Conservation (phyloP, 352 stramenopile species). For the Globisporangium lucens region DNA sequence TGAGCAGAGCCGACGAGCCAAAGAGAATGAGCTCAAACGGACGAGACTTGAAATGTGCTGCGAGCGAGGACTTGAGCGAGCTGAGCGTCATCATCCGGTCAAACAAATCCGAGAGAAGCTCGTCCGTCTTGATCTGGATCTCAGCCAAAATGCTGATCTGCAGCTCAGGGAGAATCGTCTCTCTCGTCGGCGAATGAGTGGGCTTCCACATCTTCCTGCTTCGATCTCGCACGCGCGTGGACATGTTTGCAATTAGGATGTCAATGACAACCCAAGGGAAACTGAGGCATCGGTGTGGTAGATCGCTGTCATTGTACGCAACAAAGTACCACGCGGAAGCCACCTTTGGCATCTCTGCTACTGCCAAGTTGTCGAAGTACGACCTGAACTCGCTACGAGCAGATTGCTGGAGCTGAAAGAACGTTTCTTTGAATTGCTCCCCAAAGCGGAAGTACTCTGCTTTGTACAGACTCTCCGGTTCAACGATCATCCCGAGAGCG, state of each 20-base stretch:
- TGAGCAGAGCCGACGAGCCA: slow-evolving; percentile 66
- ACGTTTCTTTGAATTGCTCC: slow-evolving; percentile 66
- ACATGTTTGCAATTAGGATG: slow-evolving; percentile 45
- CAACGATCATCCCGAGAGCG: slow-evolving; percentile 69
- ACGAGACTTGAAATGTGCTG: slow-evolving; percentile 34
- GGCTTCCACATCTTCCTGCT: slow-evolving; percentile 28
- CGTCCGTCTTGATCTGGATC: slow-evolving; percentile 41
- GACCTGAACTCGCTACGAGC: slow-evolving; percentile 51
- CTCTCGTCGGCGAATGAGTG: slow-evolving; percentile 21
- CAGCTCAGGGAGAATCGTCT: slow-evolving; percentile 44
- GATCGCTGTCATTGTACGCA: slow-evolving; percentile 45
- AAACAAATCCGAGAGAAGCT: slow-evolving; percentile 58
- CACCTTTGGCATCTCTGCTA: slow-evolving; percentile 31
- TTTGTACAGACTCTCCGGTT: slow-evolving; percentile 52
- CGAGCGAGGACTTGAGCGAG: slow-evolving; percentile 36
- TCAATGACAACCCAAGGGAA: slow-evolving; percentile 77
- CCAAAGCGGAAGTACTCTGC: slow-evolving; percentile 79
- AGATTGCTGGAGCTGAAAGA: slow-evolving; percentile 40
- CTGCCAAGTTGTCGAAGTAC: slow-evolving; percentile 18
- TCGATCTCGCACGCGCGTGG: slow-evolving; percentile 9
- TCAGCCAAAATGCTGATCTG: slow-evolving; percentile 61
- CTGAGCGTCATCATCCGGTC: slow-evolving; percentile 59
- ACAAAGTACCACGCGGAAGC: slow-evolving; percentile 73
- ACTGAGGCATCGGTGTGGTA: slow-evolving; percentile 36
- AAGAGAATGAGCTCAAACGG: slow-evolving; percentile 57